phyloP scores from a whole-genome alignment of 768 basidiomycete species.

The Serendipita indica region DNA sequence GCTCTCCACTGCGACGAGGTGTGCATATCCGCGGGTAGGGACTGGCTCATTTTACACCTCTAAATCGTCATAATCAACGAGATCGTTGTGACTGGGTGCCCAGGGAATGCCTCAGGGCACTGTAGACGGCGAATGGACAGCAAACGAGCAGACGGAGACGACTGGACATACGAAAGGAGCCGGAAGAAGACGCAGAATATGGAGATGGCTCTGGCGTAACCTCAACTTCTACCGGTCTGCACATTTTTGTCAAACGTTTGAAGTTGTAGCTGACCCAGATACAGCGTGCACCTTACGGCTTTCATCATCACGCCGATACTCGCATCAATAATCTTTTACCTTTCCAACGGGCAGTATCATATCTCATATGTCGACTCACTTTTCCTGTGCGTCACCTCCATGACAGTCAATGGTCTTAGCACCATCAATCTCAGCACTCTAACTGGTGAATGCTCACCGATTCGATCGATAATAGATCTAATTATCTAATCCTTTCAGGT shows the following conservation, averaged over 20 bases:
- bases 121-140: too few relatives aligned
- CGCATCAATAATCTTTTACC: conserved; percentile 68
- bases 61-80: too few relatives aligned
- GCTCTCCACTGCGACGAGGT: too few relatives aligned
- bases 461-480: neutral
- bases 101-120: too few relatives aligned
- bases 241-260: conserved; percentile 49
- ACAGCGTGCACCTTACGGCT: conserved; percentile 7
- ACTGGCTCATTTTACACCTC: too few relatives aligned
- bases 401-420: conserved; percentile 63
- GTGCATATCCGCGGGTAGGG: too few relatives aligned
- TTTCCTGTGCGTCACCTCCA: conserved; percentile 61
- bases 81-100: too few relatives aligned
- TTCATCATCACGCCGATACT: conserved; percentile 59
- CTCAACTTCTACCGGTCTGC: conserved; percentile 48
- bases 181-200: neutral
- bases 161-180: neutral
- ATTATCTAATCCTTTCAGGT: neutral
- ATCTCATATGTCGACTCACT: conserved; percentile 65
- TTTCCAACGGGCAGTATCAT: conserved; percentile 55
- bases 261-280: conserved; percentile 27
- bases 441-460: conserved; percentile 24
- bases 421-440: conserved; percentile 54
- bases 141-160: neutral
- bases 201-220: conserved; percentile 17